Evolutionary conservation across 805 yeast species (phyloP).

Genomic region (Candida ovalis): DNA sequence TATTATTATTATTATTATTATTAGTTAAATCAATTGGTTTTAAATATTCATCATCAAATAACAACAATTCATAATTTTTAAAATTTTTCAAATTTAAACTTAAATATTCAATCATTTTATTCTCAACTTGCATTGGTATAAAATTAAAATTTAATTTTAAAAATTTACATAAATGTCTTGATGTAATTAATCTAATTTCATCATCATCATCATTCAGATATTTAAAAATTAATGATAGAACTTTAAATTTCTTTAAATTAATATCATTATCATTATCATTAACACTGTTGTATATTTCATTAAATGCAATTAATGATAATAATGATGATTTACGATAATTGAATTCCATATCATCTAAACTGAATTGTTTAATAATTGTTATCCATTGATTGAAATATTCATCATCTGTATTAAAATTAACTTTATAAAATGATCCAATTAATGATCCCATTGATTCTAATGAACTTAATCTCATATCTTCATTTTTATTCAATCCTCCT

Average conservation of each 20-base stretch:
- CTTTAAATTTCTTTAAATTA: slow-evolving; percentile 3
- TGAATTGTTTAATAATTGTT: slow-evolving; percentile 22
- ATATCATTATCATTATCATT: slow-evolving; percentile 8
- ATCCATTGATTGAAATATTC: slow-evolving; percentile 26
- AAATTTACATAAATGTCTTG: slow-evolving; percentile 36
- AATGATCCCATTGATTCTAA: slow-evolving; percentile 47
- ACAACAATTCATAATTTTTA: not conserved
- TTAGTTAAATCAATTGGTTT: not conserved
- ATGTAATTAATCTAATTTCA: slow-evolving; percentile 47
- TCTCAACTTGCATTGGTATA: slow-evolving; percentile 35
- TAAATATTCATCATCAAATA: slow-evolving; percentile 7
- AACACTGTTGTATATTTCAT: slow-evolving; percentile 10
- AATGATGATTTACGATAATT: slow-evolving; percentile 44
- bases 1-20: no score
- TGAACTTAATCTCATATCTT: slow-evolving; percentile 44
- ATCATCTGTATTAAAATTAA: slow-evolving; percentile 3
- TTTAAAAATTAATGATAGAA: slow-evolving; percentile 27
- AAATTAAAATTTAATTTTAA: slow-evolving; percentile 19
- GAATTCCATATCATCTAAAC: slow-evolving; percentile 42
- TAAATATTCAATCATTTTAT: slow-evolving; percentile 18
- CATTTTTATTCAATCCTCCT: slow-evolving; percentile 34
- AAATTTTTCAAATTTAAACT: not conserved
- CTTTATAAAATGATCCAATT: slow-evolving; percentile 3
- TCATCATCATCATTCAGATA: slow-evolving; percentile 65
- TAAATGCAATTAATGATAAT: slow-evolving; percentile 37